These are phyloP conservation scores for Alloteropsis angusta DNA, from an alignment of 202 grass and related monocot species.

Conservation along the genomic window DNA sequence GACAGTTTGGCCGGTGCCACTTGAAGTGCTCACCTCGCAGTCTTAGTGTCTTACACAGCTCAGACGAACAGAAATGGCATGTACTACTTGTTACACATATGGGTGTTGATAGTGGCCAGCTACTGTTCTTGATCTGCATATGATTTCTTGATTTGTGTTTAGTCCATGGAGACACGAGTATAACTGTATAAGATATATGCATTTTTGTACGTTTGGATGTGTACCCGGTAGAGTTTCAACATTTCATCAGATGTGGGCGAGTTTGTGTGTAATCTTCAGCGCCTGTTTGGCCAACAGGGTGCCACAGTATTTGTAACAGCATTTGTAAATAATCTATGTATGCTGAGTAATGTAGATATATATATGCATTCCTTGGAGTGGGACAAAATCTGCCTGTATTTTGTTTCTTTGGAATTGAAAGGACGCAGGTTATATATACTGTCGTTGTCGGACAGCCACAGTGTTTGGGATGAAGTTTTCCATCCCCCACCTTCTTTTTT, in stretches of 20 bases:
- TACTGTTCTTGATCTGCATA: conserved; percentile 24
- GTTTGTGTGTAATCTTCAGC: background rate
- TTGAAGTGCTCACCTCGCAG: conserved; percentile 7
- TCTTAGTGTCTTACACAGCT: background rate
- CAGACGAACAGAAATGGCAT: conserved; percentile 1
- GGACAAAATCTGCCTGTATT: background rate
- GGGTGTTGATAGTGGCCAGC: background rate
- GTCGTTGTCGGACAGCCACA: no score
- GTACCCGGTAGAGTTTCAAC: background rate
- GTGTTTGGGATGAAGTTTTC: no score
- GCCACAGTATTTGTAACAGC: background rate
- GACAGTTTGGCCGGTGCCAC: background rate
- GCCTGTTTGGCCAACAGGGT: background rate
- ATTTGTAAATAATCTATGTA: background rate
- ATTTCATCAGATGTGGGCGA: background rate
- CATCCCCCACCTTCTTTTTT: no score
- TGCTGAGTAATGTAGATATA: background rate
- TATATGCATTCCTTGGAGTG: background rate
- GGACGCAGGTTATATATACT: no score
- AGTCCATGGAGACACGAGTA: background rate
- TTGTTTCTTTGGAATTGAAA: no score
- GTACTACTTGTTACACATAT: background rate
- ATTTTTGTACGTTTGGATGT: conserved; percentile 11
- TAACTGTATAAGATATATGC: background rate
- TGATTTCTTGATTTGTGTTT: conserved; percentile 15